Conservation (phyloP, 805 yeast species). For the Lipomyces spencermartinsiae region DNA sequence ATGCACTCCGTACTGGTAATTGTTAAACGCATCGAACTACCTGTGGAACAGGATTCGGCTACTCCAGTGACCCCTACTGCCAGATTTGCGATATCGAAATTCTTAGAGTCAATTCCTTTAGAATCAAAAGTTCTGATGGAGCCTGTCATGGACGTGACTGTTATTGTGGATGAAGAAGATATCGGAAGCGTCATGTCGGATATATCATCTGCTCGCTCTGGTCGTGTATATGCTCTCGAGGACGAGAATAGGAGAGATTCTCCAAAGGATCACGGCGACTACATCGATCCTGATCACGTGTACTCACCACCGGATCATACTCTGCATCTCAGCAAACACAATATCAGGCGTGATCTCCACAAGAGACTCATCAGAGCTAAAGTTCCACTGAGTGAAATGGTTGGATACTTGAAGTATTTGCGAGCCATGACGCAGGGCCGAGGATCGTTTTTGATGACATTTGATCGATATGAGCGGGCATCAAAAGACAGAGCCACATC, state of each 20-base stretch:
- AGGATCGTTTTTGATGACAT: conserved; percentile 81
- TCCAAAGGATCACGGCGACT: conserved; percentile 9
- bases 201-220: conserved; percentile 77
- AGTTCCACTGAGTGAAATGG: conserved; percentile 88
- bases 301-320: conserved; percentile 77
- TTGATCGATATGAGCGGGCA: conserved; percentile 73
- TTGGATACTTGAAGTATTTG: conserved; percentile 79
- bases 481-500: conserved; percentile 54
- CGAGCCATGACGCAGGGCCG: conserved; percentile 90
- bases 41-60: conserved; percentile 53
- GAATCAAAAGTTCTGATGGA: conserved; percentile 66
- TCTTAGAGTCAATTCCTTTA: conserved; percentile 44
- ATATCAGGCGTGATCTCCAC: conserved; percentile 48
- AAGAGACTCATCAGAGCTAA: conserved; percentile 65
- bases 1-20: conserved; percentile 66
- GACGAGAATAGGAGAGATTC: conserved; percentile 52
- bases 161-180: conserved; percentile 70
- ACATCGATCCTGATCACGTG: conserved; percentile 51
- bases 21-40: conserved; percentile 59
- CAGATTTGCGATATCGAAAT: conserved; percentile 53
- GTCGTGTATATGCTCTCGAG: conserved; percentile 73
- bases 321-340: conserved; percentile 43
- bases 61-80: conserved; percentile 54
- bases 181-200: conserved; percentile 87
- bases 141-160: conserved; percentile 81